phyloP scores from a whole-genome alignment of 257 asterid species.

The Solanum raphanifolium region DNA sequence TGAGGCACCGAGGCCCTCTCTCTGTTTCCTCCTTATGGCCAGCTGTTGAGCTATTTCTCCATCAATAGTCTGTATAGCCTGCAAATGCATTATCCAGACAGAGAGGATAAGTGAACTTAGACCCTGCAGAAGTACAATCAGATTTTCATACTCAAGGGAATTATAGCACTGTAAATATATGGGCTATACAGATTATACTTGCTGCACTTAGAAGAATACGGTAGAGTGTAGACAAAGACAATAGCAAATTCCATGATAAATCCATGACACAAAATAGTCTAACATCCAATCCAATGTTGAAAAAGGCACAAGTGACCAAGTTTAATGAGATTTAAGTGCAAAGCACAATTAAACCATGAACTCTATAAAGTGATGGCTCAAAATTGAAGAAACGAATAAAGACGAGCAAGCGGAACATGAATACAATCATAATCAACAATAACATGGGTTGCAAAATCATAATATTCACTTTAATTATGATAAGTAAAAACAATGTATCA shows the following conservation, averaged over 20 bases:
- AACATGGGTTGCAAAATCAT: not conserved
- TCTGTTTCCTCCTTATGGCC: slow-evolving; percentile 59
- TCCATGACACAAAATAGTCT: not conserved
- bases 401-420: not conserved
- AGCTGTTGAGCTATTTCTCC: slow-evolving; percentile 83
- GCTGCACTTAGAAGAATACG: not conserved
- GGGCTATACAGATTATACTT: not conserved
- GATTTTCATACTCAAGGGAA: not conserved
- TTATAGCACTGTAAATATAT: not conserved
- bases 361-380: not conserved
- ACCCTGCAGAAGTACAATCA: not conserved
- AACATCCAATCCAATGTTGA: not conserved
- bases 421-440: not conserved
- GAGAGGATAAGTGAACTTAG: not conserved
- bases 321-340: not conserved
- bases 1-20: slow-evolving; percentile 68
- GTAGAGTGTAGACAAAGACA: not conserved
- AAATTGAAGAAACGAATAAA: not conserved
- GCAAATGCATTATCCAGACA: not conserved
- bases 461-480: not conserved
- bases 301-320: not conserved
- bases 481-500: not conserved
- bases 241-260: not conserved
- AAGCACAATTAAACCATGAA: not conserved
- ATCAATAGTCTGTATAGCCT: slow-evolving; percentile 94